Evolutionary conservation across 1,139 yeast species (phyloP), one percentile per base, ranked within the genome.

Genomic region (Magnusiomyces suaveolens): DNA sequence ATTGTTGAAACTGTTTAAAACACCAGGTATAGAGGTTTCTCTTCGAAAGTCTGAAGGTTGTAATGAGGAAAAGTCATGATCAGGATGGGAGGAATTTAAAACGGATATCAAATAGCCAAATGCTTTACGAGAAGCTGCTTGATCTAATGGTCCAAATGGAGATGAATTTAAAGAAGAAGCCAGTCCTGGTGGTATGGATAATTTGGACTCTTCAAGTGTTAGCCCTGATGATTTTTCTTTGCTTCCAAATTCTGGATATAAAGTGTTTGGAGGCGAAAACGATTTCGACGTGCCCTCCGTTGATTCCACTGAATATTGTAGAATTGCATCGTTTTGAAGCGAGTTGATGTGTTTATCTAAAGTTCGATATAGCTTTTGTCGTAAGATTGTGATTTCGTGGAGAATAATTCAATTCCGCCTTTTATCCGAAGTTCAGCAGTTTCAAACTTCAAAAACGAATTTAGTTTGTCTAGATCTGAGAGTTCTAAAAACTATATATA

Each of bases 401-500:
- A 87, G 67, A 88, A 92, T 50, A 92, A 75, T 66, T 92, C 99
- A 66, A 96, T 84, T 24, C 95, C 92, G n/a, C 97, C 97, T 54
- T 82, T 81, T 36, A 92, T 79, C 64, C 84, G 87, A 67, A 90
- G 83, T 64, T 94, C 98, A 14, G 83, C 82, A 2, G 96, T 84
- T 62, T 87, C 92, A 68, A 90, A 90, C 63, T 84, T 84, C 56
- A 92, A 80, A 56, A 87, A 86, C 63, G 90, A 92, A 66, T 89
- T 89, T 46, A 92, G 87, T 62, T 85, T 77, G 68, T 89, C 96
- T 32, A 92, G 82, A 64, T 90, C 97, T 41, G 88, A 84, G 64
- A 85, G 95, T 68, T 92, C 97, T 59, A 92, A 83, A 71, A 87
- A 92, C 92, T 90, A 38, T 20, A 36, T n/a, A n/a, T n/a, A 24